Percentiles rank a stretch among this genome's conserved stretches.
Evolutionary conservation across 495 filamentous ascomycete species (phyloP).

Genomic region (Astrocystis sublimbata): DNA sequence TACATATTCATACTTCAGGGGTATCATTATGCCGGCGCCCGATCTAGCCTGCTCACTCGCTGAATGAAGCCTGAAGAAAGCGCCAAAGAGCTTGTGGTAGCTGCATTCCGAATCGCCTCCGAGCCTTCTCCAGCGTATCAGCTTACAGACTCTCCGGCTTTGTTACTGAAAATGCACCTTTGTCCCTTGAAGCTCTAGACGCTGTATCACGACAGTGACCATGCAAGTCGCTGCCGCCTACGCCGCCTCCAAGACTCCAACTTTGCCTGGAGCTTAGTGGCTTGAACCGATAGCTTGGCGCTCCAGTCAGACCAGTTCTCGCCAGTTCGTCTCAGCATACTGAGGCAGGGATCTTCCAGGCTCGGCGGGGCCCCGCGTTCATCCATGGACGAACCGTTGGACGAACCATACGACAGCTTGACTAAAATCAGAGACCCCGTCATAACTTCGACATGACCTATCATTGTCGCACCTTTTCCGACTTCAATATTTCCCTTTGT

Average conservation of each 20-base stretch:
- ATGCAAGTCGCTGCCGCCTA: too few relatives aligned
- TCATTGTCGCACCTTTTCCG: not conserved
- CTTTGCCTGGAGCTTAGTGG: not conserved
- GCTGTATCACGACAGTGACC: not conserved
- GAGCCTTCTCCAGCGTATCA: constrained; percentile 1
- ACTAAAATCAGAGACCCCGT: not conserved
- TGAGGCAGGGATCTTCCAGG: not conserved
- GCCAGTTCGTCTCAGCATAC: not conserved
- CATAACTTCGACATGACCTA: not conserved
- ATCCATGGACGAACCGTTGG: not conserved
- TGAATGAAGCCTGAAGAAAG: not conserved
- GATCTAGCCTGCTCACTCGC: not conserved
- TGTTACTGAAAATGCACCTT: not conserved
- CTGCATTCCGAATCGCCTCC: constrained; percentile 1
- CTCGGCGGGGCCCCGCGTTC: not conserved
- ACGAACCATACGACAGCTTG: not conserved
- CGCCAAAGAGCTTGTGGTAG: not conserved
- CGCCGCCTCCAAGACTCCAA: constrained; percentile 8
- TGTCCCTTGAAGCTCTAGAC: not conserved
- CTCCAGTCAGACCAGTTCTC: not conserved
- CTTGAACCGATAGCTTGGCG: constrained; percentile 10
- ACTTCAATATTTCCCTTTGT: not conserved
- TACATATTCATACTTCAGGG: not conserved
- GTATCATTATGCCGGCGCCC: not conserved
- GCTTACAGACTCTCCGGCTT: not conserved